A percentile compares a stretch with the other conserved stretches of the same genome.
phyloP scores from a whole-genome alignment of 805 yeast genomes.

The Spathaspora boniae region DNA sequence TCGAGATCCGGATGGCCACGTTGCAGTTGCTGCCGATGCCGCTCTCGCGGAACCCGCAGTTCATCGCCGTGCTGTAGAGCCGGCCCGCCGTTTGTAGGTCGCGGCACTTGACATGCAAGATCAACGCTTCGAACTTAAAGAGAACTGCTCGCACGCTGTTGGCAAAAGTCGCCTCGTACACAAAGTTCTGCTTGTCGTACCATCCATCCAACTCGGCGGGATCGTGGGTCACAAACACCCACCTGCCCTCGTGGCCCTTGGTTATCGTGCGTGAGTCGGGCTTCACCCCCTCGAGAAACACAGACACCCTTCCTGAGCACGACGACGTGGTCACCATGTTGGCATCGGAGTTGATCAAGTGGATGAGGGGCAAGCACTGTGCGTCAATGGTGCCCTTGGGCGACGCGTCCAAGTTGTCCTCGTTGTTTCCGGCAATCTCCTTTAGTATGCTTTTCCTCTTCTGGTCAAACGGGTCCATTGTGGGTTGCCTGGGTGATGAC shows the following conservation, averaged over 20 bases:
- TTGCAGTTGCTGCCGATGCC: conserved; percentile 79
- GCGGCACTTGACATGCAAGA: conserved; percentile 79
- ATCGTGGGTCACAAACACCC: conserved; percentile 80
- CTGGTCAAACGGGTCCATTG: conserved; percentile 67
- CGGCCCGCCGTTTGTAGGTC: conserved; percentile 53
- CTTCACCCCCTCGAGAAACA: conserved; percentile 72
- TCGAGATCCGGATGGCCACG: conserved; percentile 75
- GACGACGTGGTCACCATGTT: conserved; percentile 85
- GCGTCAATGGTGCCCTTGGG: conserved; percentile 88
- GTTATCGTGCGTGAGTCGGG: conserved; percentile 55
- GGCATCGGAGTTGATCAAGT: conserved; percentile 56
- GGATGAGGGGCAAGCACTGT: conserved; percentile 67
- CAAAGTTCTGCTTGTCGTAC: conserved; percentile 35
- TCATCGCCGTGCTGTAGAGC: conserved; percentile 69
- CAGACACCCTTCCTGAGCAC: conserved; percentile 84
- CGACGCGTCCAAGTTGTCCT: conserved; percentile 57
- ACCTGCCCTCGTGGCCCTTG: conserved; percentile 79
- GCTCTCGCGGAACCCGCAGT: conserved; percentile 81
- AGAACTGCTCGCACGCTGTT: conserved; percentile 52
- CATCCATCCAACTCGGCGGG: conserved; percentile 45
- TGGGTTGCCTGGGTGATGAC: conserved; percentile 22
- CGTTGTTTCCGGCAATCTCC: conserved; percentile 47
- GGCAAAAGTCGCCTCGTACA: conserved; percentile 4
- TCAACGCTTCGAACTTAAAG: conserved; percentile 82
- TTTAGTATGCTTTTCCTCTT: conserved; percentile 53